phyloP scores from a whole-genome alignment of 1,284 basidiomycete genomes.

The Moniliella sp. region DNA sequence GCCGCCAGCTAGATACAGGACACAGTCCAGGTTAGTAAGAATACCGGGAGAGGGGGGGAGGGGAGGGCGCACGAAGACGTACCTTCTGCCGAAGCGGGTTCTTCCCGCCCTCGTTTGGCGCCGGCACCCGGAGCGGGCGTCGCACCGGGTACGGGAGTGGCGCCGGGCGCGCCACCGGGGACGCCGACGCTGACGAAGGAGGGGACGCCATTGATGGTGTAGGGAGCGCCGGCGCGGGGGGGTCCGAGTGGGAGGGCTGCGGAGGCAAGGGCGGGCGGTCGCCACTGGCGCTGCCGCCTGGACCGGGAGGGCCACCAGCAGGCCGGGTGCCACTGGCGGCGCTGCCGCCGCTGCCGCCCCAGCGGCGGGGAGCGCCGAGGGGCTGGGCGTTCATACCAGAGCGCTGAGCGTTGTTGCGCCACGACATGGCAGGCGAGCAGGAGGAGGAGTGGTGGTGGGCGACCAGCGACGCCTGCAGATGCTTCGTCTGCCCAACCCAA shows the following conservation, averaged over 20 bases:
- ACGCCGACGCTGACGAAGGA: no score
- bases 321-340: conserved; percentile 2
- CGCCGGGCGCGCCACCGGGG: no score
- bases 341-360: conserved; percentile 17
- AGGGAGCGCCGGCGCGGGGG: conserved; percentile 5
- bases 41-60: background rate
- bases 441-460: no score
- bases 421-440: no score
- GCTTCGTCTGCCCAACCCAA: no score
- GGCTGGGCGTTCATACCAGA: conserved; percentile 31
- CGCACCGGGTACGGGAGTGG: no score
- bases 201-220: no score
- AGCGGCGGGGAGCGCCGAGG: conserved; percentile 15
- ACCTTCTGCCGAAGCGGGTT: background rate
- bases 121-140: no score
- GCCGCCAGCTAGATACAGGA: conserved; percentile 3
- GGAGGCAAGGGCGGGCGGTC: background rate
- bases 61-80: background rate
- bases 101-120: conserved; percentile 8
- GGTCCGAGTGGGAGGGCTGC: conserved; percentile 4
- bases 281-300: background rate
- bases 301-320: conserved; percentile 2
- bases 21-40: background rate
- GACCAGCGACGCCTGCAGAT: no score
- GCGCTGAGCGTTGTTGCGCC: conserved; percentile 24